A percentile compares a stretch with the other conserved stretches of the same genome.
These are phyloP conservation scores for Colletotrichum godetiae DNA, from an alignment of 2,329 filamentous ascomycete genomes.

Conservation along the genomic window DNA sequence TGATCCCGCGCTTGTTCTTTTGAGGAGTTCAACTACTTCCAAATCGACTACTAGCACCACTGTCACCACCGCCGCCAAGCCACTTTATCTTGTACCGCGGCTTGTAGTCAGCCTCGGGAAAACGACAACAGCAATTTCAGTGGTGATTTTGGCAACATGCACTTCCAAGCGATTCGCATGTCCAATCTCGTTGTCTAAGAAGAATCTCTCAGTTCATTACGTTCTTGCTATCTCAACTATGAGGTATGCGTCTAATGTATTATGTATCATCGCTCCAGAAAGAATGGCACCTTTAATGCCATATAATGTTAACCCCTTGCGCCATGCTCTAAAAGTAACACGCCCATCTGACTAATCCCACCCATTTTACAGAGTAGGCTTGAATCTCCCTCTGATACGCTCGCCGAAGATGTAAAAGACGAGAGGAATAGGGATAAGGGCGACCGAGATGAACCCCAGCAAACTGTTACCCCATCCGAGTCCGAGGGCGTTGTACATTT, in stretches of 20 bases:
- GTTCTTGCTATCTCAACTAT: neutral
- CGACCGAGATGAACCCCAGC: conserved; percentile 51
- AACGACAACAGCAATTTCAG: no score
- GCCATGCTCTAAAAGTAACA: neutral
- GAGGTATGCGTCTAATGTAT: neutral
- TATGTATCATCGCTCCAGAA: neutral
- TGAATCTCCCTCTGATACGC: conserved; percentile 44
- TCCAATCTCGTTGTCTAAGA: no score
- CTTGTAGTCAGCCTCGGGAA: no score
- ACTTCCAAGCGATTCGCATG: no score
- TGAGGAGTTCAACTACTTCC: neutral
- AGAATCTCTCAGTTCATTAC: no score
- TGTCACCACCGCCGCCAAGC: no score
- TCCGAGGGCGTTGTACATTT: conserved; percentile 52
- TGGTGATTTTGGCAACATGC: no score
- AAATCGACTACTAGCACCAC: no score
- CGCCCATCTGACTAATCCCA: neutral
- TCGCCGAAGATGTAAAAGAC: conserved; percentile 52
- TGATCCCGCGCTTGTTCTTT: neutral
- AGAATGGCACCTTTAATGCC: neutral
- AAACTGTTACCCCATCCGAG: conserved; percentile 57
- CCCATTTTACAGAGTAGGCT: neutral
- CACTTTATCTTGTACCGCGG: no score
- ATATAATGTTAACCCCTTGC: neutral
- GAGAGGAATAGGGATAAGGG: conserved; percentile 50